A percentile compares a stretch with the other conserved stretches of the same genome.
Evolutionary conservation across 2,329 filamentous ascomycete species (phyloP).

Genomic region (Pyricularia grisea): DNA sequence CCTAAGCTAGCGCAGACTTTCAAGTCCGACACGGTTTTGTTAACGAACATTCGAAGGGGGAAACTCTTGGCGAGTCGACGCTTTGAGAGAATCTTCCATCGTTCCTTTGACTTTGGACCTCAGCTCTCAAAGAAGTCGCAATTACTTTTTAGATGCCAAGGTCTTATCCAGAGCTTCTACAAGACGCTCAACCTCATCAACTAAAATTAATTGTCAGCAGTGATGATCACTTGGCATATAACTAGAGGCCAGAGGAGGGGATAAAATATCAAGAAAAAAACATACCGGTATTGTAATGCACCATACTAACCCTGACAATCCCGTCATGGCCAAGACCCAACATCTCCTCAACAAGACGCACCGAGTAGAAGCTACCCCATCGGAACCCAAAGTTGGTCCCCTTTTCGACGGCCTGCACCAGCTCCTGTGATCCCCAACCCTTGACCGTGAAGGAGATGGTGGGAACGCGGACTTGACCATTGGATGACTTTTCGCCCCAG

Average conservation of each 20-base stretch:
- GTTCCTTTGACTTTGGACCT: not conserved
- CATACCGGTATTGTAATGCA: constrained; percentile 58
- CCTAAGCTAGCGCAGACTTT: not conserved
- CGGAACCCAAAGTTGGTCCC: constrained; percentile 46
- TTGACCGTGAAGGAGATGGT: constrained; percentile 54
- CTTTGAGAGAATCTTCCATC: not conserved
- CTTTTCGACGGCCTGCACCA: constrained; percentile 48
- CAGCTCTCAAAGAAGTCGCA: not conserved
- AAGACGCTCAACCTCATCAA: constrained; percentile 45
- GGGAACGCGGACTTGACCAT: constrained; percentile 42
- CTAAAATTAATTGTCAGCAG: constrained; percentile 15
- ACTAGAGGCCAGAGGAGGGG: not conserved
- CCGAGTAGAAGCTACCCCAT: constrained; percentile 55
- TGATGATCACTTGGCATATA: not conserved
- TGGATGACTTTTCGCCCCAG: constrained; percentile 40
- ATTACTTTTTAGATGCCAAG: not conserved
- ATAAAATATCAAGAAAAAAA: constrained; percentile 7
- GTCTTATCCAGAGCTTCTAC: constrained; percentile 39
- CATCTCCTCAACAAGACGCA: constrained; percentile 46
- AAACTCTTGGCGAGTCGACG: not conserved
- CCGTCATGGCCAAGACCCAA: constrained; percentile 46
- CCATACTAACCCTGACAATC: constrained; percentile 54
- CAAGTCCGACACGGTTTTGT: not conserved
- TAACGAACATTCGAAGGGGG: not conserved
- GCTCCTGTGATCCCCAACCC: constrained; percentile 36